Evolutionary conservation across 1,284 basidiomycete species (phyloP), one percentile per base, ranked within the genome.

Genomic region (Anthracocystis setariae): DNA sequence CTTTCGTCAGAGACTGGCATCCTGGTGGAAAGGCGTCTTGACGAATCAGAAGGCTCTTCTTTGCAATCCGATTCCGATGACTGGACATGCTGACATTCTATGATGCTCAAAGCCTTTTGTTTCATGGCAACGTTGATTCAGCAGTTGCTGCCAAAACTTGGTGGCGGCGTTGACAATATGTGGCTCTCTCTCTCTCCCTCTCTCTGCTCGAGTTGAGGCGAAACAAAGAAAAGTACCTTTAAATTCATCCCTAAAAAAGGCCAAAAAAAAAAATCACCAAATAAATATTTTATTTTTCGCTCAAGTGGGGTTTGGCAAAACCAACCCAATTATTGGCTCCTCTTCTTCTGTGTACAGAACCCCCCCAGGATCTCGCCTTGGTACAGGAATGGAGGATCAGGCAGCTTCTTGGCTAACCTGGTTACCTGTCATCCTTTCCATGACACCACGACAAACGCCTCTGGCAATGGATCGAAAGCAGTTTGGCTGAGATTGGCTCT

Each of bases 41-140:
- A 27, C 58, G 50, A 60, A 60, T 60, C 21, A 53, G 13, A 29
- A 10, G 3, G n/a, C 39, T 38, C 40, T 39, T 38, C 46, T 53
- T 60, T 44, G 50, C 58, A 60, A 60, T 53, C 17, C 45, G 12
- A 25, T 12, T 3, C 7, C 10, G 46, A 44, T 53, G 50, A 60
- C 50, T 60, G 50, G 43, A 35, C 44, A 52, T 46, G 38, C 21
- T 49, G 25, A 49, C 46, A 7, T 12, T 29, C n/a, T n/a, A n/a
- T n/a, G n/a, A n/a, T n/a, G n/a, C n/a, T n/a, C n/a, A n/a, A n/a
- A n/a, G n/a, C n/a, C n/a, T n/a, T n/a, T n/a, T n/a, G n/a, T n/a
- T n/a, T n/a, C n/a, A n/a, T n/a, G n/a, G 29, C 5, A 29, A 29
- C 29, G 12, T 29, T 37, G 35, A 37, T 9, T 37, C 35, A 37